A percentile compares a stretch with the other conserved stretches of the same genome.
Conservation (phyloP, 768 basidiomycete species). For the Tephrocybe sp. region DNA sequence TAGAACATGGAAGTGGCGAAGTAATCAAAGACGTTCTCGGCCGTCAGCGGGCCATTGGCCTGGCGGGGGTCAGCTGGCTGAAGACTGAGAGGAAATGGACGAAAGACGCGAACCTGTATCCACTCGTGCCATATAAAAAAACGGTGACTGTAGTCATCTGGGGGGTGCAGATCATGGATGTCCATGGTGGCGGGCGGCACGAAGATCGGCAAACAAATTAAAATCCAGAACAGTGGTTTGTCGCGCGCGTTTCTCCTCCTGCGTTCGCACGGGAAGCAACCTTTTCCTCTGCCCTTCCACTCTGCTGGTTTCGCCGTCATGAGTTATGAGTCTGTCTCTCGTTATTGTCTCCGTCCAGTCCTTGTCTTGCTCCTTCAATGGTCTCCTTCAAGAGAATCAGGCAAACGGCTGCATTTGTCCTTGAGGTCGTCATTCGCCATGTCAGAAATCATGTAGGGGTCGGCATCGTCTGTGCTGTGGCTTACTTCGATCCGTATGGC, state of each 20-base stretch:
- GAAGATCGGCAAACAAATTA: constrained; percentile 4
- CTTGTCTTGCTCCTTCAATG: constrained; percentile 1
- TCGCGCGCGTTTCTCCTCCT: background rate
- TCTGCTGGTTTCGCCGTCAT: constrained; percentile 30
- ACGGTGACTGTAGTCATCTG: constrained; percentile 78
- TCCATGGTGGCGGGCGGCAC: constrained; percentile 34
- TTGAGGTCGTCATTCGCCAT: constrained; percentile 23
- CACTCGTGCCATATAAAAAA: constrained; percentile 94
- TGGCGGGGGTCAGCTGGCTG: constrained; percentile 23
- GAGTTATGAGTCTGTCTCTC: constrained; percentile 26
- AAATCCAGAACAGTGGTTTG: background rate
- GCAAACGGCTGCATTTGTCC: background rate
- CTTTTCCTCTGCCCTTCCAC: constrained; percentile 22
- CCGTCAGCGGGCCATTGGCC: constrained; percentile 77
- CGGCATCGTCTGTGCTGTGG: constrained; percentile 71
- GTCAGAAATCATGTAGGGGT: constrained; percentile 55
- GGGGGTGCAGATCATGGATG: constrained; percentile 69
- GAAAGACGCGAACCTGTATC: constrained; percentile 61
- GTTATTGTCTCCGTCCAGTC: constrained; percentile 12
- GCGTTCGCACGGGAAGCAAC: constrained; percentile 33
- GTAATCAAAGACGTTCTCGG: constrained; percentile 85
- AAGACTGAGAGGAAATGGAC: background rate
- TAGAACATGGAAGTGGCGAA: constrained; percentile 92
- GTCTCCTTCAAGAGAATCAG: background rate
- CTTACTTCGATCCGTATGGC: constrained; percentile 73